Base-by-base conservation (phyloP, 345 rosid species). In the Salix udensis region DNA sequence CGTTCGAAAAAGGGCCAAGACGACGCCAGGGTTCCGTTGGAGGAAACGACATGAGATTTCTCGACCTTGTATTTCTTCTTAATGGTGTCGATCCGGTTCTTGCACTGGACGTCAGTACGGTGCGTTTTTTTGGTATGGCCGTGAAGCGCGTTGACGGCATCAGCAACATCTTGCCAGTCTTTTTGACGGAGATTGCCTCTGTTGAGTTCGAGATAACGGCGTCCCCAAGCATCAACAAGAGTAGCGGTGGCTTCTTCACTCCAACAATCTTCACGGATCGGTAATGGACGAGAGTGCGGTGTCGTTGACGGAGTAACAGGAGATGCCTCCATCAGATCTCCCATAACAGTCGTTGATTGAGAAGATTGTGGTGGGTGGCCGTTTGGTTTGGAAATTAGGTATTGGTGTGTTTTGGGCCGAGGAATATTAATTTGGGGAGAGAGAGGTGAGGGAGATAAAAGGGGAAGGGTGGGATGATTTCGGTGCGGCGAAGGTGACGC, bases 161-260 rank as follows among this genome's bases (percentile, higher is more conserved):
- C 89, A 18, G 99, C 98, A 26, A 96, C 99, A 74, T 96, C 98
- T 61, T 91, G 97, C 99, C 99, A 96, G 81, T 96, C 97, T 74
- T 94, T 96, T 84, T 94, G 99, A 19, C 99, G 99, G 67, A 96
- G 98, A 71, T 90, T 89, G 2, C 99, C 99, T 1, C 99, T 90
- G 87, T 80, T 91, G 48, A 96, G 97, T 68, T 94, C 95, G 60
- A 96, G 36, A 81, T 89, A 96, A 31, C 98, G 95, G 46, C 87
- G 75, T 19, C 99, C 99, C 99, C 99, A 96, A 23, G 95, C 90
- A 68, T 92, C 94, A 75, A 96, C 89, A 39, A 96, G 97, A 60
- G 99, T 96, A 52, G 90, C 87, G 19, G 97, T 96, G 31, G 99
- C 99, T 71, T 92, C 99, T 81, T 94, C 98, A 82, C 95, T 92